Conservation (phyloP, 768 basidiomycete genomes). For the Russula abietina region DNA sequence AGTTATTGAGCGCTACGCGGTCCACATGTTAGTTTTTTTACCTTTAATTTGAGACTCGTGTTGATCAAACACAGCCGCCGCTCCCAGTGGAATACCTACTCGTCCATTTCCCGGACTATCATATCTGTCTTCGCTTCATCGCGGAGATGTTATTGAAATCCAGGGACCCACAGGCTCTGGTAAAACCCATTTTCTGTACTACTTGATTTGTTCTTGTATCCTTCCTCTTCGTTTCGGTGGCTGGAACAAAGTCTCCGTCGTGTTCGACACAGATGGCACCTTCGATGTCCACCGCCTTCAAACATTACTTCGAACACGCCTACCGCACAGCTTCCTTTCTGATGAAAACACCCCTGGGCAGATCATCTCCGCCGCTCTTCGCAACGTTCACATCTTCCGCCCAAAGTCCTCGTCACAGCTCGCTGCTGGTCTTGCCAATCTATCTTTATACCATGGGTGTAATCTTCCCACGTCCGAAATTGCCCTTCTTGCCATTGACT, state of each 20-base stretch:
- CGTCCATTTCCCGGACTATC: slow-evolving; percentile 17
- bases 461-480: slow-evolving; percentile 50
- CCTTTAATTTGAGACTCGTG: neutral
- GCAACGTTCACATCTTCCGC: slow-evolving; percentile 59
- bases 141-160: slow-evolving; percentile 67
- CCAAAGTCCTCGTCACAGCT: slow-evolving; percentile 65
- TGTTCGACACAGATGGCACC: slow-evolving; percentile 64
- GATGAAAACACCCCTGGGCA: slow-evolving; percentile 20
- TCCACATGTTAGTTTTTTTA: slow-evolving; percentile 12
- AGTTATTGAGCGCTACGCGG: slow-evolving; percentile 14
- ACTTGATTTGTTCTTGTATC: slow-evolving; percentile 54
- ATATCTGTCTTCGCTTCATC: slow-evolving; percentile 33
- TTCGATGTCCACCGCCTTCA: slow-evolving; percentile 56
- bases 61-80: slow-evolving; percentile 9
- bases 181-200: slow-evolving; percentile 74
- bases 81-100: slow-evolving; percentile 7
- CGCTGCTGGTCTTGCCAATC: slow-evolving; percentile 54
- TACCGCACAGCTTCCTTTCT: slow-evolving; percentile 32
- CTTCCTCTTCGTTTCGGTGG: slow-evolving; percentile 46
- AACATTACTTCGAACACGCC: slow-evolving; percentile 44
- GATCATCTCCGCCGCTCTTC: slow-evolving; percentile 39
- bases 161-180: slow-evolving; percentile 71
- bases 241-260: slow-evolving; percentile 57
- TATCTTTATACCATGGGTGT: slow-evolving; percentile 48
- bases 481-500: slow-evolving; percentile 67